phyloP scores from a whole-genome alignment of 1,139 yeast genomes.

The Taphrina wiesneri region DNA sequence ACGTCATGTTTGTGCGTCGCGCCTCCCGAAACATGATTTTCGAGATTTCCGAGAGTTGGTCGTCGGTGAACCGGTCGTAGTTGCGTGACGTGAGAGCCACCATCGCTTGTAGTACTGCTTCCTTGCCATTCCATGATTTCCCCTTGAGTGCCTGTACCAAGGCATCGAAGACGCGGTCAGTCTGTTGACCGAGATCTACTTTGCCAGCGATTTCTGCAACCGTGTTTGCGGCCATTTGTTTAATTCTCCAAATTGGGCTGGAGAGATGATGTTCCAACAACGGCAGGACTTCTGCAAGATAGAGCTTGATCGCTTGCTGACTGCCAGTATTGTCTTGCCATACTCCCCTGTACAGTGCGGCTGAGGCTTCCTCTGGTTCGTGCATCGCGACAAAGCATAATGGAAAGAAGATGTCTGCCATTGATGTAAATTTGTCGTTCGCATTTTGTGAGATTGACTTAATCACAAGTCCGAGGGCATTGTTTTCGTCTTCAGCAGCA shows the following conservation, averaged over 20 bases:
- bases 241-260: conserved; percentile 62
- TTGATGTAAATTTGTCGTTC: conserved; percentile 64
- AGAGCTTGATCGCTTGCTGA: conserved; percentile 64
- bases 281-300: conserved; percentile 66
- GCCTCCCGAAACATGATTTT: conserved; percentile 61
- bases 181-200: conserved; percentile 12
- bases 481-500: conserved; percentile 48
- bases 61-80: conserved; percentile 43
- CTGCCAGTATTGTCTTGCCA: conserved; percentile 86
- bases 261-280: conserved; percentile 53
- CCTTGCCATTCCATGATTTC: conserved; percentile 88
- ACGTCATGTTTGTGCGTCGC: conserved; percentile 64
- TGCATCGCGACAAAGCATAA: conserved; percentile 75
- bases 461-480: conserved; percentile 62
- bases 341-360: conserved; percentile 57
- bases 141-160: conserved; percentile 70
- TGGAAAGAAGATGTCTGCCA: conserved; percentile 71
- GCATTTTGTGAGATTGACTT: conserved; percentile 71
- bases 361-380: conserved; percentile 54
- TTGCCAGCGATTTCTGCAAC: conserved; percentile 53
- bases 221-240: conserved; percentile 72
- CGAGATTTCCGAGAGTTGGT: conserved; percentile 48
- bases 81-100: conserved; percentile 59
- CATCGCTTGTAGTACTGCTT: conserved; percentile 67
- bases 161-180: conserved; percentile 53